Base-by-base conservation (phyloP, 345 rosid species). In the Eucalyptus rudis region DNA sequence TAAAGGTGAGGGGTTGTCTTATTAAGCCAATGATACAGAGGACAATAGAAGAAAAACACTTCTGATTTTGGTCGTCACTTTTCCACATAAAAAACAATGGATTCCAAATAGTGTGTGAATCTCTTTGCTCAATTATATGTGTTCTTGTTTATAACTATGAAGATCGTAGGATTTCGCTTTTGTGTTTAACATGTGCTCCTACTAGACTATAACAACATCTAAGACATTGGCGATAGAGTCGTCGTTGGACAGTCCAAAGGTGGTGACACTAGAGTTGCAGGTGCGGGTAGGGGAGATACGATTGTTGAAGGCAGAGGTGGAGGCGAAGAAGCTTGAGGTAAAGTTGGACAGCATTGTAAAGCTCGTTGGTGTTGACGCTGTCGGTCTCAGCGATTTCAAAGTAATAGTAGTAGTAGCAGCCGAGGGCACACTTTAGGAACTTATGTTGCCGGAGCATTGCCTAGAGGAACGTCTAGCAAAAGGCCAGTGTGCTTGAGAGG, bases 231-330 rank as follows among this genome's bases (percentile, higher is more conserved):
- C 87, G 91, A 97, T 93, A 91, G 92, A 90, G 91, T 97, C 97
- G 89, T 96, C 96, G 93, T 93, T 95, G 29, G 98, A 92, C 49
- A 97, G 94, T n/a, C 99, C 97, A 87, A 94, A 96, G 5, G 99
- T 96, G 91, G 95, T 93, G 92, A 96, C 96, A 88, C 94, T 94
- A 2, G 99, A 96, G 93, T 97, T 96, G 85, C 93, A 93, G 47
- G 98, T 93, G 29, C 98, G 95, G 5, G 99, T 95, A 88, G 96
- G 96, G 90, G 95, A 95, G 71, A 96, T 54, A 47, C 96, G 97
- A 96, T 92, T 95, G 19, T 1, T 15, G 52, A 5, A 50, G 13
- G 96, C 98, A 81, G 94, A 90, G 92, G 93, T 90, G 49, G 97
- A 96, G 36, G 93, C 94, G 29, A 94, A 95, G 52, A 96, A 94